A percentile compares a stretch with the other conserved stretches of the same genome.
phyloP scores from a whole-genome alignment of 257 asterid species.

The Perilla frutescens region DNA sequence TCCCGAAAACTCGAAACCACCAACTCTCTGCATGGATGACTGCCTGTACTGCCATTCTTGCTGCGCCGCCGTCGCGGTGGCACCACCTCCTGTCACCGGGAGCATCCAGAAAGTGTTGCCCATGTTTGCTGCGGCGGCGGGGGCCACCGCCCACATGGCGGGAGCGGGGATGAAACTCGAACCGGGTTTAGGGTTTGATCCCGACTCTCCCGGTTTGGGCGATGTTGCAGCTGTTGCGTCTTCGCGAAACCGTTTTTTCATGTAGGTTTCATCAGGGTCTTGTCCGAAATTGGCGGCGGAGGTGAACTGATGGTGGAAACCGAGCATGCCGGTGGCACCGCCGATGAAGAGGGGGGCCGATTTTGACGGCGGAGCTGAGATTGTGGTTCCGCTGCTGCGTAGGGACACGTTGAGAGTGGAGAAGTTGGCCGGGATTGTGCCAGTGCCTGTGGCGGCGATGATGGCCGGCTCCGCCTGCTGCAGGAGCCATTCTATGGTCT shows the following conservation, averaged over 20 bases:
- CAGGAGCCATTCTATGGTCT: constrained; percentile 62
- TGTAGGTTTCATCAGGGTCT: constrained; percentile 56
- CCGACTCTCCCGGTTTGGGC: constrained; percentile 52
- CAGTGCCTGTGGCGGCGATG: constrained; percentile 64
- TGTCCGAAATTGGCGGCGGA: constrained; percentile 45
- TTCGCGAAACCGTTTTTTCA: constrained; percentile 57
- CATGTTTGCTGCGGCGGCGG: constrained; percentile 57
- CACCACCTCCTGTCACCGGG: constrained; percentile 48
- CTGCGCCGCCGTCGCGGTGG: constrained; percentile 43
- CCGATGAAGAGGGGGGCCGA: constrained; percentile 62
- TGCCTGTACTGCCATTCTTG: constrained; percentile 67
- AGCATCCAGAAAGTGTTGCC: constrained; percentile 82
- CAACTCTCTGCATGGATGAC: constrained; percentile 53
- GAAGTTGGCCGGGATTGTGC: constrained; percentile 70
- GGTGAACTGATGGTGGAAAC: constrained; percentile 62
- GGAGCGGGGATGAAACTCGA: constrained; percentile 61
- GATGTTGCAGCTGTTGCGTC: constrained; percentile 47
- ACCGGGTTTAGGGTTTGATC: constrained; percentile 56
- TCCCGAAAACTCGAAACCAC: constrained; percentile 60
- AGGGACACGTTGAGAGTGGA: constrained; percentile 70
- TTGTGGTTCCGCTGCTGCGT: constrained; percentile 70
- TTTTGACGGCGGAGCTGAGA: constrained; percentile 69
- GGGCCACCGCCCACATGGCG: constrained; percentile 83
- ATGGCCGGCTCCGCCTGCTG: constrained; percentile 64
- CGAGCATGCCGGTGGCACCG: constrained; percentile 62